Evolutionary conservation across 2,329 filamentous ascomycete genomes (phyloP).

Genomic region (Neoarthrinium moseri): DNA sequence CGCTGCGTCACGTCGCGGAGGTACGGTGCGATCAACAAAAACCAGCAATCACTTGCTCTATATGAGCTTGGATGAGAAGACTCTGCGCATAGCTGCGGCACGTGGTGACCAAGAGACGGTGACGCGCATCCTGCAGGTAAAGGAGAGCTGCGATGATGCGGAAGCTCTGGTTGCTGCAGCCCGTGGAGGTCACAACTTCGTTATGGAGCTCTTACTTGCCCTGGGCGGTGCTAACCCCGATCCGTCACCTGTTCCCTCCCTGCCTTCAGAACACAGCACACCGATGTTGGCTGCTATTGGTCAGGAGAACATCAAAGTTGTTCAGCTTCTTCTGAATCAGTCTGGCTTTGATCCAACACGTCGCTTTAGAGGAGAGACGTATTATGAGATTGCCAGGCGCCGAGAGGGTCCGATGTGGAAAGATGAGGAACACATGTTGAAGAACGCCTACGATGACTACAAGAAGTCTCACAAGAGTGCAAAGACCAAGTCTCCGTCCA

Average conservation of each 20-base stretch:
- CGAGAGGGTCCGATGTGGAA: constrained; percentile 87
- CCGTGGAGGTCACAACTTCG: constrained; percentile 84
- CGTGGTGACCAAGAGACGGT: constrained; percentile 63
- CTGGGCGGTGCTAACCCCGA: constrained; percentile 67
- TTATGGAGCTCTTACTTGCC: constrained; percentile 75
- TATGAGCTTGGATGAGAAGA: constrained; percentile 62
- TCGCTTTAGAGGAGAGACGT: constrained; percentile 73
- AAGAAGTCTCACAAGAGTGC: constrained; percentile 50
- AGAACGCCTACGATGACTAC: constrained; percentile 69
- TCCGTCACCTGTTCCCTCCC: constrained; percentile 61
- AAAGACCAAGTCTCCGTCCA: constrained; percentile 51
- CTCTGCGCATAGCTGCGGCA: constrained; percentile 58
- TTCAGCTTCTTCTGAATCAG: constrained; percentile 76
- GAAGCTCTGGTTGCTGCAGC: constrained; percentile 89
- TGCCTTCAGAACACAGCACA: constrained; percentile 72
- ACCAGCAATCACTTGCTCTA: constrained; percentile 64
- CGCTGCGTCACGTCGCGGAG: constrained; percentile 45
- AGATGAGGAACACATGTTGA: constrained; percentile 79
- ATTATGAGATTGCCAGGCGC: constrained; percentile 82
- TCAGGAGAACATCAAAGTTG: constrained; percentile 79
- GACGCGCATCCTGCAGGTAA: constrained; percentile 59
- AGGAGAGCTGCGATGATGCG: constrained; percentile 67
- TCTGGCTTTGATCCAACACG: constrained; percentile 79
- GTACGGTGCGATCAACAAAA: constrained; percentile 59
- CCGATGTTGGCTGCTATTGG: constrained; percentile 95